Evolutionary conservation across 768 basidiomycete genomes (phyloP).

Genomic region (Brasilioporus rufonigricans): DNA sequence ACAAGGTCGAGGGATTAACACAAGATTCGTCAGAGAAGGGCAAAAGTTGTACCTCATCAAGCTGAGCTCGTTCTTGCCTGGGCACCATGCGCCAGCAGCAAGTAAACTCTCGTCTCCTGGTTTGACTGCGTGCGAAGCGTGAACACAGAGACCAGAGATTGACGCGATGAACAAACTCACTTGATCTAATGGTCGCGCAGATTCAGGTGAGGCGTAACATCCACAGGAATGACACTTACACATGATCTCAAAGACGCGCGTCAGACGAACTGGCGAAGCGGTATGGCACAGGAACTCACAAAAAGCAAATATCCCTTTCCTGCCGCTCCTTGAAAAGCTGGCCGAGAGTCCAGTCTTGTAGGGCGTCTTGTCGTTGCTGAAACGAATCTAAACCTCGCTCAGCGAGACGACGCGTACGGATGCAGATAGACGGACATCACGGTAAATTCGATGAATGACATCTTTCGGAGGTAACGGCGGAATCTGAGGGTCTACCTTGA

Average conservation of each 20-base stretch:
- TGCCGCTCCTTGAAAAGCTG: slow-evolving; percentile 83
- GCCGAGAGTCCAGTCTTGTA: slow-evolving; percentile 85
- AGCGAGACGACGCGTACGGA: slow-evolving; percentile 2
- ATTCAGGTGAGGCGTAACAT: neutral
- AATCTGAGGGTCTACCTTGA: slow-evolving; percentile 76
- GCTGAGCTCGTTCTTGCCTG: slow-evolving; percentile 73
- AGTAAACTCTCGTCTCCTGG: slow-evolving; percentile 67
- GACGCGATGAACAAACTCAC: slow-evolving; percentile 11
- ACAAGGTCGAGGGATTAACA: neutral
- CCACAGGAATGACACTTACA: slow-evolving; percentile 7
- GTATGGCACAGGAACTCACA: slow-evolving; percentile 49
- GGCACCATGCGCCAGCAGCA: slow-evolving; percentile 81
- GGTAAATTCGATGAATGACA: slow-evolving; percentile 88
- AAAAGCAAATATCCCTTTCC: slow-evolving; percentile 86
- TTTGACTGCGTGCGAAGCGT: slow-evolving; percentile 44
- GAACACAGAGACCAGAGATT: neutral
- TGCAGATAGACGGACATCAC: slow-evolving; percentile 54
- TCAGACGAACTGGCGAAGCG: neutral
- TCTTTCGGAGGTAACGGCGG: slow-evolving; percentile 91
- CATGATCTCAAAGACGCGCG: slow-evolving; percentile 22
- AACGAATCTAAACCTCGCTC: slow-evolving; percentile 57
- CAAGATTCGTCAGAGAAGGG: neutral
- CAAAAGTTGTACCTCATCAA: slow-evolving; percentile 57
- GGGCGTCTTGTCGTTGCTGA: slow-evolving; percentile 93
- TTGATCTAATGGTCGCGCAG: slow-evolving; percentile 12